Conservation (phyloP, 208 protist genomes). For the Crithidia sp. region DNA sequence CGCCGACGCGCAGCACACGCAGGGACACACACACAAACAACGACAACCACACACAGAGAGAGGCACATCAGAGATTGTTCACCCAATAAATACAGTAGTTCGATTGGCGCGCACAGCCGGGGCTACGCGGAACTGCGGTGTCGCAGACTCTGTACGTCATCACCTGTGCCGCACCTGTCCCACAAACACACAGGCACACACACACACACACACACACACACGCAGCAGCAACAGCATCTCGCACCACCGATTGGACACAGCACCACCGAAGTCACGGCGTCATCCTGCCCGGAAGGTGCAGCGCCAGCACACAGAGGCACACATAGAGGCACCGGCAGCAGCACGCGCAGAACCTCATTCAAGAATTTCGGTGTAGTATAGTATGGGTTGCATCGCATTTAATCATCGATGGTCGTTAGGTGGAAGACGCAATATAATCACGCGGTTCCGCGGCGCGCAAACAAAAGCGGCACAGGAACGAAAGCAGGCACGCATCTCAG, state of each 20-base stretch:
- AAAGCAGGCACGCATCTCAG: slow-evolving; percentile 5
- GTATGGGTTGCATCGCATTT: slow-evolving; percentile 29
- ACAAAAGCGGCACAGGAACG: neutral
- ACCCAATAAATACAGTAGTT: slow-evolving; percentile 40
- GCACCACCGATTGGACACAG: slow-evolving; percentile 36
- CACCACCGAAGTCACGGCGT: slow-evolving; percentile 9
- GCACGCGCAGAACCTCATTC: slow-evolving; percentile 21
- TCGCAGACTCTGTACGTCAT: slow-evolving; percentile 41
- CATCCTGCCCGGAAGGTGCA: slow-evolving; percentile 24
- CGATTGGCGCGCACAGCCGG: slow-evolving; percentile 12
- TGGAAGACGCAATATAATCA: slow-evolving; percentile 27
- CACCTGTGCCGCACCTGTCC: slow-evolving; percentile 4
- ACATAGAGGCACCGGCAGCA: neutral
- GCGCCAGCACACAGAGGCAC: neutral
- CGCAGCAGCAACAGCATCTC: slow-evolving; percentile 14
- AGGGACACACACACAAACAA: neutral
- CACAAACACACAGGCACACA: neutral
- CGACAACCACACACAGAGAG: slow-evolving; percentile 7
- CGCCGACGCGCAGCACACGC: neutral
- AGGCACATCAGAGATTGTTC: slow-evolving; percentile 42
- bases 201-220: no score
- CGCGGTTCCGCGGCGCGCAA: slow-evolving; percentile 5
- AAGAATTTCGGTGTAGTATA: slow-evolving; percentile 31
- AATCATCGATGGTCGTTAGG: slow-evolving; percentile 27
- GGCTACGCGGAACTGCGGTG: slow-evolving; percentile 25